Evolutionary conservation across 2,329 filamentous ascomycete species (phyloP).

Genomic region (Plenodomus lindquistii): DNA sequence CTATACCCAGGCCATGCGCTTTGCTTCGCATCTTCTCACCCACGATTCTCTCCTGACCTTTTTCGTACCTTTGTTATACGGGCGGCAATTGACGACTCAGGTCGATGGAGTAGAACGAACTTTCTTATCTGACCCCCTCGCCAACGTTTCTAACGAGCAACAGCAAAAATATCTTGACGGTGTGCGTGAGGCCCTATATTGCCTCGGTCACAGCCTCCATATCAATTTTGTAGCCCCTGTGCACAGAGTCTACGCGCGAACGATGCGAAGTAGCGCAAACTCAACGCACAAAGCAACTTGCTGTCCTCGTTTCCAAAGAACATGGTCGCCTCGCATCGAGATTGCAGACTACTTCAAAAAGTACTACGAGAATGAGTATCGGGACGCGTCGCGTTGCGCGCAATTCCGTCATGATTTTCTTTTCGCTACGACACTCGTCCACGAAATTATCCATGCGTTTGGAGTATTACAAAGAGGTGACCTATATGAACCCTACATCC

Average conservation of each 20-base stretch:
- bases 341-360: conserved; percentile 20
- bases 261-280: conserved; percentile 6
- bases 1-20: conserved; percentile 28
- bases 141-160: conserved; percentile 12
- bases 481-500: conserved; percentile 30
- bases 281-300: conserved; percentile 13
- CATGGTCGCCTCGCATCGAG: conserved; percentile 23
- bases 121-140: conserved; percentile 28
- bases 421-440: conserved; percentile 34
- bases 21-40: conserved; percentile 40
- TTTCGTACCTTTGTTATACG: conserved; percentile 36
- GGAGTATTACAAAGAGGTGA: conserved; percentile 37
- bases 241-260: conserved; percentile 27
- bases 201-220: conserved; percentile 27
- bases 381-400: conserved; percentile 25
- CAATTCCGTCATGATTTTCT: conserved; percentile 42
- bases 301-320: conserved; percentile 16
- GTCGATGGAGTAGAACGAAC: conserved; percentile 9
- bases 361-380: conserved; percentile 29
- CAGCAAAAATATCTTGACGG: conserved; percentile 13
- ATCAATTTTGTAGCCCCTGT: conserved; percentile 21
- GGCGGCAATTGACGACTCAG: conserved; percentile 15
- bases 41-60: conserved; percentile 34
- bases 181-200: conserved; percentile 29
- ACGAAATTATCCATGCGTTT: conserved; percentile 42